phyloP scores from a whole-genome alignment of 768 basidiomycete species.

The Tylopilus sp. region DNA sequence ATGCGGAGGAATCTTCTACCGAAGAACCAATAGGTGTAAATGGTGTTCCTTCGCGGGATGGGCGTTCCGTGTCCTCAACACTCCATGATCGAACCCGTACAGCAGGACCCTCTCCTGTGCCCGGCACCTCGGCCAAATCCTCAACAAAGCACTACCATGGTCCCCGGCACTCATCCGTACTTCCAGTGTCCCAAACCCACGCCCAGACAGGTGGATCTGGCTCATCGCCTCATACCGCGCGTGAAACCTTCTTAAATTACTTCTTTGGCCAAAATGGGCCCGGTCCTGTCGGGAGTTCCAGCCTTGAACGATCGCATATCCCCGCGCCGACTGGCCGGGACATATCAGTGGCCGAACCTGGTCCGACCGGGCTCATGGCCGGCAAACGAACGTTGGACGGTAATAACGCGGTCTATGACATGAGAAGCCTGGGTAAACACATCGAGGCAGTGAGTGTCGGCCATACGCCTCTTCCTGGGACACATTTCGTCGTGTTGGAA shows the following conservation, averaged over 20 bases:
- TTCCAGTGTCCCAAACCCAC: constrained; percentile 32
- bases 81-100: constrained; percentile 71
- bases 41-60: constrained; percentile 49
- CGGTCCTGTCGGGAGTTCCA: constrained; percentile 63
- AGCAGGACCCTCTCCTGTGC: constrained; percentile 34
- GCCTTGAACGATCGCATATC: constrained; percentile 38
- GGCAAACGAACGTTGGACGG: constrained; percentile 67
- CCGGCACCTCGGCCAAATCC: constrained; percentile 23
- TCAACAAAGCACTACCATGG: constrained; percentile 28
- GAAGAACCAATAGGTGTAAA: constrained; percentile 55
- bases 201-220: constrained; percentile 33
- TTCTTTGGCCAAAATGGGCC: constrained; percentile 93
- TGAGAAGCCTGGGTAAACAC: constrained; percentile 97
- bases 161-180: constrained; percentile 34
- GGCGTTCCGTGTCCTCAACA: constrained; percentile 75
- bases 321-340: constrained; percentile 62
- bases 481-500: constrained; percentile 7
- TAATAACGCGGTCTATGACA: constrained; percentile 87
- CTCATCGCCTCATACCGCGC: constrained; percentile 52
- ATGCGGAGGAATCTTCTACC: constrained; percentile 62
- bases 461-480: not conserved
- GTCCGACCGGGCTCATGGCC: constrained; percentile 62
- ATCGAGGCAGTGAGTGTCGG: constrained; percentile 83
- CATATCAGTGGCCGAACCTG: constrained; percentile 50
- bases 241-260: constrained; percentile 94